Conservation (phyloP, 2,329 filamentous ascomycete genomes). For the Mariannaea elegans region DNA sequence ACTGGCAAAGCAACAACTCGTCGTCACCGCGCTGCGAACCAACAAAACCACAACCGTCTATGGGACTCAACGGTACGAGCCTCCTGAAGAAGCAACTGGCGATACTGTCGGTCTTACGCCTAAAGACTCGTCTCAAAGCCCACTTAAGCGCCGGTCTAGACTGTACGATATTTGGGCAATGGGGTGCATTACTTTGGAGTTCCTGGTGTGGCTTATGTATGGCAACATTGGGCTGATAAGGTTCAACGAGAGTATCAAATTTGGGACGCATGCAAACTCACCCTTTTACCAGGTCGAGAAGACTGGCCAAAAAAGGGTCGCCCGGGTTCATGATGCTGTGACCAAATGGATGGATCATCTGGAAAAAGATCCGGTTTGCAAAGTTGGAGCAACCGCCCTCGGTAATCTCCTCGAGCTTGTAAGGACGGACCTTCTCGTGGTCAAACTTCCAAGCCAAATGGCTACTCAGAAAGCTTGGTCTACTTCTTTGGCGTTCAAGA, state of each 20-base stretch:
- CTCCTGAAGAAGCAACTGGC: background rate
- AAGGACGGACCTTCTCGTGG: constrained; percentile 1
- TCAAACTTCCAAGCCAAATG: background rate
- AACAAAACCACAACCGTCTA: background rate
- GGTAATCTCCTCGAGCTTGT: constrained; percentile 1
- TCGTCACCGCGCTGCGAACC: background rate
- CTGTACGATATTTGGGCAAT: constrained; percentile 41
- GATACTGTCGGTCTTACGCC: background rate
- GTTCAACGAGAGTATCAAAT: background rate
- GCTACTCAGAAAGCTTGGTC: background rate
- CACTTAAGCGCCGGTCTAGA: constrained; percentile 17
- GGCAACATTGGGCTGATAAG: constrained; percentile 7
- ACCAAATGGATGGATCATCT: background rate
- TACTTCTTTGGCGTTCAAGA: too few relatives aligned
- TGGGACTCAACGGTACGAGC: constrained; percentile 13
- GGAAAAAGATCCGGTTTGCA: background rate
- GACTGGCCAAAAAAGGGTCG: background rate
- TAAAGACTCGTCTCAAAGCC: too few relatives aligned
- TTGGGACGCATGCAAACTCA: background rate
- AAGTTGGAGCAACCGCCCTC: background rate
- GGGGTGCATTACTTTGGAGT: constrained; percentile 39
- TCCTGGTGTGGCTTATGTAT: constrained; percentile 37
- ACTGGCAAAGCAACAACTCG: constrained; percentile 1
- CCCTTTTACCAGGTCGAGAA: background rate
- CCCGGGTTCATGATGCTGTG: background rate